Base-by-base conservation (phyloP, 768 basidiomycete species). In the Suillus clintonianus region DNA sequence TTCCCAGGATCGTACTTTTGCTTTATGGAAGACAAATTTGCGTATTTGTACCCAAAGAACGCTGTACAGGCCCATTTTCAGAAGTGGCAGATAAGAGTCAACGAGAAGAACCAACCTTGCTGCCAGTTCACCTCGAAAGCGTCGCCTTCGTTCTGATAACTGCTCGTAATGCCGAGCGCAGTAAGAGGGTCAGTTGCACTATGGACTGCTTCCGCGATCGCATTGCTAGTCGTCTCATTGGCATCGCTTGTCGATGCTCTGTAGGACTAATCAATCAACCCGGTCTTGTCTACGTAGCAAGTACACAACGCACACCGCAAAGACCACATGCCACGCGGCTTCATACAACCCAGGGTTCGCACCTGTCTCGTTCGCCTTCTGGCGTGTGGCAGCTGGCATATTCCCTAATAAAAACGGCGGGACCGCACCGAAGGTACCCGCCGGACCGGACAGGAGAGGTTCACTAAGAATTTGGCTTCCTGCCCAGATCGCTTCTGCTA, bases 71-170 rank as follows among this genome's bases (percentile, higher is more conserved):
- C 10, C 17, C 37, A 17, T 27, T 14, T 36, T 39, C 62, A 51
- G 14, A 30, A 24, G 43, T 2, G 41, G n/a, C 7, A 57, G 24
- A 10, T 50, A 17, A 14, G 2, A 14, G 0, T 13, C 55, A 30
- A 34, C 14, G 8, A 42, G 24, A 8, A 57, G 8, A 34, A 10
- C 22, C 0, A 41, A 64, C 70, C 50, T 50, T 63, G n/a, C 60
- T 73, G 67, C 69, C 69, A 72, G 42, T 69, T 41, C 6, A 1
- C n/a, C 22, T 72, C 71, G 47, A 64, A 72, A 6, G 62, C 27
- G 24, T 61, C 62, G 3, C 58, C 72, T 59, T 72, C 70, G 41
- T 67, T 71, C 32, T 71, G 70, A 65, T 73, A 72, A 48, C 70
- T 71, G 17, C 66, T 51, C 41, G 17, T 64, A 42, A 69, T 48